These are phyloP conservation scores for Eimeria nieschulzi DNA, from an alignment of 169 alveolate genomes.

Conservation along the genomic window DNA sequence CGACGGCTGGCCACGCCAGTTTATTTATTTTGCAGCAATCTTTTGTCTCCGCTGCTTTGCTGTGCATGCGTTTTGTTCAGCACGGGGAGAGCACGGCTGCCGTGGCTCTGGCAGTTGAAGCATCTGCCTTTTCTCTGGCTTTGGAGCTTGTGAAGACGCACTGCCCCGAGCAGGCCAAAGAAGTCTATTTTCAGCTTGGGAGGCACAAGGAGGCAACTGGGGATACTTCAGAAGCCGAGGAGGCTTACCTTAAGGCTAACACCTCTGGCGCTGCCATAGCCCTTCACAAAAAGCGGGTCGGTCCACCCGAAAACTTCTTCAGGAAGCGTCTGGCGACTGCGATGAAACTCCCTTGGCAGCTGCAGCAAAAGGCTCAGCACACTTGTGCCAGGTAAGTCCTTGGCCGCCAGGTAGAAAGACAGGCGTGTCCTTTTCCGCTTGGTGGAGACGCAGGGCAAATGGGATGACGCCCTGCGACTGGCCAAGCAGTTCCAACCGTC, in stretches of 20 bases:
- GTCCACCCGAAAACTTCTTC: not conserved
- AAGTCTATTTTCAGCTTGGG: conserved; percentile 30
- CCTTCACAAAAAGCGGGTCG: conserved; percentile 12
- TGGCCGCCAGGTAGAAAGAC: too few relatives aligned
- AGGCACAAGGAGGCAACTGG: conserved; percentile 28
- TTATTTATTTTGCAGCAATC: not conserved
- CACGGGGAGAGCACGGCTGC: conserved; percentile 14
- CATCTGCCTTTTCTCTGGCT: not conserved
- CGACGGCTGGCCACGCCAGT: not conserved
- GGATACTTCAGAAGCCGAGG: not conserved
- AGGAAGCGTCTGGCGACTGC: too few relatives aligned
- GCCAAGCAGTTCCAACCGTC: not conserved
- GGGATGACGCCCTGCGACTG: conserved; percentile 11
- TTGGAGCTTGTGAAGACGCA: not conserved
- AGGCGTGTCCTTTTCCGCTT: not conserved
- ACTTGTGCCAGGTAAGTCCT: not conserved
- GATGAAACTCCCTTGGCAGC: too few relatives aligned
- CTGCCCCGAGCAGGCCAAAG: not conserved
- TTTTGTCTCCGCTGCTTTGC: not conserved
- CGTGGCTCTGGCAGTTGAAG: conserved; percentile 18
- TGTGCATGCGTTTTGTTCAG: not conserved
- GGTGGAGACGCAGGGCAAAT: conserved; percentile 22
- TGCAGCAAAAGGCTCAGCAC: too few relatives aligned
- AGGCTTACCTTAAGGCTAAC: not conserved
- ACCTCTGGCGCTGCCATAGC: conserved; percentile 9